Base-by-base conservation (phyloP, 805 yeast genomes). In the Saccharomycopsis fermentans region DNA sequence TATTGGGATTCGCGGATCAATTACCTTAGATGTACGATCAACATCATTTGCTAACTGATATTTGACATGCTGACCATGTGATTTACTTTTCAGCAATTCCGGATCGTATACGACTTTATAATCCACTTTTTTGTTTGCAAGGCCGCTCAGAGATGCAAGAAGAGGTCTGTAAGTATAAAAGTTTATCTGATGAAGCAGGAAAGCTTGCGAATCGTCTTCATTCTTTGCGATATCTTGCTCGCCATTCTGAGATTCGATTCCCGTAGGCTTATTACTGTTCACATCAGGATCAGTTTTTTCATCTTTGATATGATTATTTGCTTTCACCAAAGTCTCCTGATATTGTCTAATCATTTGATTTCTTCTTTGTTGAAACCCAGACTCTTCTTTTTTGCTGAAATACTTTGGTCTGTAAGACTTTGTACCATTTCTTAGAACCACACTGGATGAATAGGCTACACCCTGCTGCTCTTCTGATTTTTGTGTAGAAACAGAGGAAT, bases 31-130 rank as follows among this genome's bases (percentile, higher is more conserved):
- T 21, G 62, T 60, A 0, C 58, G 59, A 2, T 66, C 35, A 19
- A 66, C 65, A 52, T 70, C 73, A 5, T 73, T 73, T 36, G 65
- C 57, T 54, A 72, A 71, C 34, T 77, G 73, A 40, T 70, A 68
- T 11, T 72, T 67, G 2, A 71, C 67, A 24, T 66, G 59, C 29
- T 69, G 68, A 2, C 79, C 79, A 48, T 71, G 69, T 2, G 72
- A 64, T 48, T 71, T 71, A 36, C 77, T 74, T 63, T 78, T 80
- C 58, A 74, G 73, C 4, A 76, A 59, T 26, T 76, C 80, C 1
- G 81, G 81, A 64, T 83, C 88, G 64, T 80, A 81, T 1, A 73
- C 62, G 0, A 81, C 79, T 60, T 71, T 75, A 64, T 73, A 77
- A 56, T 72, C 70, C 56, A 61, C 53, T 50, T 60, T 66, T 37